Percentiles rank a stretch among this genome's conserved stretches.
Conservation (phyloP, 2,329 filamentous ascomycete species). For the Fusarium stilboides region DNA sequence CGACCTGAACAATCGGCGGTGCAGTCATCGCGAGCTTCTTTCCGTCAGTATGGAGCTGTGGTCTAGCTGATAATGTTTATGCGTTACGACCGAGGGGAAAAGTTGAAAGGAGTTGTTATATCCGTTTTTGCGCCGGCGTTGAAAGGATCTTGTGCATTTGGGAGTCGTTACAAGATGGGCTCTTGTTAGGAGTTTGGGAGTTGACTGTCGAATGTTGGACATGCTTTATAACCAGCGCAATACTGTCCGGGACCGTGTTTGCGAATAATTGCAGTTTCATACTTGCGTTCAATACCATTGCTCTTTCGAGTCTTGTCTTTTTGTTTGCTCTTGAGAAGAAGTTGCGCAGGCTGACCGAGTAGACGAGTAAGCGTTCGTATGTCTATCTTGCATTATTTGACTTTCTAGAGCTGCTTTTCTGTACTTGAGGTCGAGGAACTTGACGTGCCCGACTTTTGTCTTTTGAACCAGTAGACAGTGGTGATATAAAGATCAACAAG, state of each 20-base stretch:
- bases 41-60: conserved; percentile 35
- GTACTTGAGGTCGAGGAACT: no score
- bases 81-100: conserved; percentile 5
- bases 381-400: no score
- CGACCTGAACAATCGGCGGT: conserved; percentile 36
- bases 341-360: no score
- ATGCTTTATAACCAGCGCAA: background rate
- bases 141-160: conserved; percentile 1
- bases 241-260: conserved; percentile 12
- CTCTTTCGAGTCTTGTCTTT: background rate
- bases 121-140: conserved; percentile 33
- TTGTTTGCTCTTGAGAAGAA: no score
- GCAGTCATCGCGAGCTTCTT: conserved; percentile 38
- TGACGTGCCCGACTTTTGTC: no score
- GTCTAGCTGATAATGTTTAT: conserved; percentile 11
- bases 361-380: no score
- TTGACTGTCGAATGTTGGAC: background rate
- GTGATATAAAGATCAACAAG: no score
- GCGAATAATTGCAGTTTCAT: conserved; percentile 13
- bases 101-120: conserved; percentile 6
- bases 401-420: no score
- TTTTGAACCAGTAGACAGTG: no score
- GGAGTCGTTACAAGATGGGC: background rate
- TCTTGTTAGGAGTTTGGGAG: conserved; percentile 25
- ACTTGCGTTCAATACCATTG: conserved; percentile 20